A percentile compares a stretch with the other conserved stretches of the same genome.
Evolutionary conservation across 2,329 filamentous ascomycete genomes (phyloP).

Genomic region (Mollisiaceae sp.): DNA sequence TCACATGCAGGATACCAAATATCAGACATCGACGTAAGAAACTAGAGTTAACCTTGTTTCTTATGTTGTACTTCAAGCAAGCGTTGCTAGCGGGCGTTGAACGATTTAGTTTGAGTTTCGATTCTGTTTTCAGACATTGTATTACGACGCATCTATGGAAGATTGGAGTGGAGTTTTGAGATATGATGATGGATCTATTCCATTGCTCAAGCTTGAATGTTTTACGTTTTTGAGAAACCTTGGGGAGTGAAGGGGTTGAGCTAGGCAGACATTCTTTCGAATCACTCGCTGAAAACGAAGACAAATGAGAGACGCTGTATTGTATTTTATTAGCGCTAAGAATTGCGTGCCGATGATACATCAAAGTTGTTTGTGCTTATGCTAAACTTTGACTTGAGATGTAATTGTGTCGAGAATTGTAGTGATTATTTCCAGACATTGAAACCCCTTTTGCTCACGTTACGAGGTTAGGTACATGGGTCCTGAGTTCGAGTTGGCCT

Average conservation of each 20-base stretch:
- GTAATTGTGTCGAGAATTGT: background rate
- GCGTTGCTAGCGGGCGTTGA: background rate
- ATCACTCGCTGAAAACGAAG: background rate
- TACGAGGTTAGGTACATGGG: too few relatives aligned
- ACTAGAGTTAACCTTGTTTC: background rate
- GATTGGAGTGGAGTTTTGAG: slow-evolving; percentile 5
- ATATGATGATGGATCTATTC: background rate
- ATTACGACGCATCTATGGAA: slow-evolving; percentile 1
- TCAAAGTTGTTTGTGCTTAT: background rate
- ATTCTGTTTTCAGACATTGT: background rate
- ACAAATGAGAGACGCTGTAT: background rate
- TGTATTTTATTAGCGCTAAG: background rate
- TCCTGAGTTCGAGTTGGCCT: too few relatives aligned
- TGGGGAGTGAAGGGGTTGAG: background rate
- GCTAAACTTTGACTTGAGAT: background rate
- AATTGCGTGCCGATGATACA: background rate
- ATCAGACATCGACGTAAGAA: background rate
- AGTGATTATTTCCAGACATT: too few relatives aligned
- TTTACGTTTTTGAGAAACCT: too few relatives aligned
- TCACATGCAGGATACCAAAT: slow-evolving; percentile 8
- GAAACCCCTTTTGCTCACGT: too few relatives aligned
- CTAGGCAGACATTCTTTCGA: background rate
- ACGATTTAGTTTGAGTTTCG: background rate
- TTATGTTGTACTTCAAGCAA: background rate
- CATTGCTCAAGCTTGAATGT: background rate